Base-by-base conservation (phyloP, 768 basidiomycete species). In the Boletus subparvulus region DNA sequence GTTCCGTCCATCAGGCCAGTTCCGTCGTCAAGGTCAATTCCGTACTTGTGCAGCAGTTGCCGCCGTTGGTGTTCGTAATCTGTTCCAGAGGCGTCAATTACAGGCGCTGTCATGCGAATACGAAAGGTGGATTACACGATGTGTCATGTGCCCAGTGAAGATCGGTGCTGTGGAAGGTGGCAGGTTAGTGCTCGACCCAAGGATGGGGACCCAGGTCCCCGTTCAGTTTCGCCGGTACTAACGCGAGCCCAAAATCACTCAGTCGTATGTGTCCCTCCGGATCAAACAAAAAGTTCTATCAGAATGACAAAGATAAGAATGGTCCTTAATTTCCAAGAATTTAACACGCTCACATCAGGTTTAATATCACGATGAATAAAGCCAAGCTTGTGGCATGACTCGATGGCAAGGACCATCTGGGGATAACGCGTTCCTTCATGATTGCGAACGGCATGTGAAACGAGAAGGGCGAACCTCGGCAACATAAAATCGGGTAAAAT, bases 321-420 rank as follows among this genome's bases (percentile, higher is more conserved):
- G 66, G 64, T 54, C 68, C 62, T 68, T 66, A 66, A 72, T 72
- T 51, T 62, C 39, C 41, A 67, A 60, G 49, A 61, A 63, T 64
- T 60, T 52, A 60, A 19, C 53, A 26, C 35, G 74, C 85, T 69
- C 71, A 91, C 89, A 74, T 95, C 92, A 65, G 94, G 91, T 74
- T 97, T 95, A 75, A 98, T 95, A 77, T 99, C 96, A 59, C 96
- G 85, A 77, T 98, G 96, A 67, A 98, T 97, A 76, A 95, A 98
- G 11, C 95, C 95, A 65, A 91, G 86, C 70, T 87, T 88, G 75
- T 97, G 94, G 71, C 93, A 95, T 59, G 88, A 88, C 71, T 95
- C 90, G 59, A 98, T 87, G 32, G 93, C 92, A 19, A 98, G 82
- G 56, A 98, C 80, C 94, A 97, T 97, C 92, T 93, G 68, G 68